Evolutionary conservation across 768 basidiomycete species (phyloP).

Genomic region (Boletus speciosus): DNA sequence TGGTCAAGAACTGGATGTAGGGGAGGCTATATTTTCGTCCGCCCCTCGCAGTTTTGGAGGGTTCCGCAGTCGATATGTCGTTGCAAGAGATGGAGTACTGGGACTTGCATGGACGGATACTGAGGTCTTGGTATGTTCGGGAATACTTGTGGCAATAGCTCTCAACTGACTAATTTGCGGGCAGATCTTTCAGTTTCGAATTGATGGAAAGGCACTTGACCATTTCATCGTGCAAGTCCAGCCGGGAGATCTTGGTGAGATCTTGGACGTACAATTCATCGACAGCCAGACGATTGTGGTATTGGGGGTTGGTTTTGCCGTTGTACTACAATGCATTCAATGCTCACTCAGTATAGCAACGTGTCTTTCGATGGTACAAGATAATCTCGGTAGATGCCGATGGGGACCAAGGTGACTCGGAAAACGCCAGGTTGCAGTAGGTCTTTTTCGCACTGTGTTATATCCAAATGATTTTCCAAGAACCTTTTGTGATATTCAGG

Average conservation of each 20-base stretch:
- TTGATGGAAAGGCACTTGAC: neutral
- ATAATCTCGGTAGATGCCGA: slow-evolving; percentile 10
- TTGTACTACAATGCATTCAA: neutral
- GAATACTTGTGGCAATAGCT: neutral
- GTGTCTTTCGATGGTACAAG: slow-evolving; percentile 19
- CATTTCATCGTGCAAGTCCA: slow-evolving; percentile 13
- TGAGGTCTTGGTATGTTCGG: slow-evolving; percentile 26
- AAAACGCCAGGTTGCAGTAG: slow-evolving; percentile 17
- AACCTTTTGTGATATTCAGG: slow-evolving; percentile 8
- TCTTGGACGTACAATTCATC: slow-evolving; percentile 19
- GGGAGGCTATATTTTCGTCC: slow-evolving; percentile 16
- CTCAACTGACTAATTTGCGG: neutral
- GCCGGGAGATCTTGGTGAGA: slow-evolving; percentile 19
- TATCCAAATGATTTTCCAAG: slow-evolving; percentile 7
- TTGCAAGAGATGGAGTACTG: slow-evolving; percentile 28
- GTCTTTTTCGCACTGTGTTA: neutral
- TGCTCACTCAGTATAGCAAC: slow-evolving; percentile 11
- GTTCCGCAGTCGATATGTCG: slow-evolving; percentile 18
- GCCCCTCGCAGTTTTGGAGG: slow-evolving; percentile 9
- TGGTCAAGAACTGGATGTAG: slow-evolving; percentile 22
- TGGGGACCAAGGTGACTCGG: slow-evolving; percentile 5
- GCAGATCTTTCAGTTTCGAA: slow-evolving; percentile 24
- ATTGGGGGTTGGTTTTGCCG: slow-evolving; percentile 21
- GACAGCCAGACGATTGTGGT: slow-evolving; percentile 23
- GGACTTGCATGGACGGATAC: slow-evolving; percentile 49